Evolutionary conservation across 1,139 yeast genomes (phyloP).

Genomic region (Protomyces gravidus): DNA sequence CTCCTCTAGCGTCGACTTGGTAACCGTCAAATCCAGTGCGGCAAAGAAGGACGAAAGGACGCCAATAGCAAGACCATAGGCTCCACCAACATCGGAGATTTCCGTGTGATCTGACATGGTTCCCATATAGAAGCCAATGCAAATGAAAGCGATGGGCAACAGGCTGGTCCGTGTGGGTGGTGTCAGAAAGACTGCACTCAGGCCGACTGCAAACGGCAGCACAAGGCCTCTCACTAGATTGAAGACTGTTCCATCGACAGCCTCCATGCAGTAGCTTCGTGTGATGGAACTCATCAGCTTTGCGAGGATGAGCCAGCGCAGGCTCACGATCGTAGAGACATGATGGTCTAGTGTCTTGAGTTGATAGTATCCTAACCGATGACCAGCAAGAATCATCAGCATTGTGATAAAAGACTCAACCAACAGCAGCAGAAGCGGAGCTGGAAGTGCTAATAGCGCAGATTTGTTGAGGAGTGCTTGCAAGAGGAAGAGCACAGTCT

Average conservation of each 20-base stretch:
- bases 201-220: constrained; percentile 29
- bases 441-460: constrained; percentile 17
- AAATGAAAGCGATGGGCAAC: constrained; percentile 20
- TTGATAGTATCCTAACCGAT: constrained; percentile 7
- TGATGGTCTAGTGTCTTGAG: constrained; percentile 12
- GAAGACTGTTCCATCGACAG: constrained; percentile 30
- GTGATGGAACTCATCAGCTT: constrained; percentile 18
- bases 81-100: constrained; percentile 3
- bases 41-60: constrained; percentile 30
- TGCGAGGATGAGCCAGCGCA: constrained; percentile 12
- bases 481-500: constrained; percentile 22
- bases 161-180: constrained; percentile 24
- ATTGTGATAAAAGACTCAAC: constrained; percentile 25
- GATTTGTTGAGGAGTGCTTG: constrained; percentile 27
- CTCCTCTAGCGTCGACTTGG: constrained; percentile 18
- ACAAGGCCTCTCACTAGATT: constrained; percentile 30
- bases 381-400: constrained; percentile 12
- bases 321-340: constrained; percentile 2
- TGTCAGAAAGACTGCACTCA: constrained; percentile 22
- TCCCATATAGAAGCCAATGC: constrained; percentile 30
- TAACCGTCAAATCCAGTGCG: constrained; percentile 28
- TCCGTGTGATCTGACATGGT: constrained; percentile 25
- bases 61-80: constrained; percentile 26
- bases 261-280: constrained; percentile 29
- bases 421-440: constrained; percentile 16